These are phyloP conservation scores for Microsporum canis DNA, from an alignment of 2,329 filamentous ascomycete genomes.

Conservation along the genomic window DNA sequence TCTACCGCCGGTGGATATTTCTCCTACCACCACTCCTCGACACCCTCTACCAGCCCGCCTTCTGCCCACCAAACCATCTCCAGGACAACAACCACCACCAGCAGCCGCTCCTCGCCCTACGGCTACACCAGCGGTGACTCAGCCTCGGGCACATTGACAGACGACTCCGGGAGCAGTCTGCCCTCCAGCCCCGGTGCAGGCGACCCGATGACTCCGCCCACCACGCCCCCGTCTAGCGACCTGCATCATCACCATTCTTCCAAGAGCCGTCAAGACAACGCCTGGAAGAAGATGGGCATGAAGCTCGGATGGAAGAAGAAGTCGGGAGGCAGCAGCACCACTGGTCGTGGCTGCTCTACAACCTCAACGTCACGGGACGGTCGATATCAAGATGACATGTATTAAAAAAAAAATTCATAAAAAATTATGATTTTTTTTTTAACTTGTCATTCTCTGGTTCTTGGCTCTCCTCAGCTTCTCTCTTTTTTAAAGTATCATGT, in stretches of 20 bases:
- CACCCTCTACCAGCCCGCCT: constrained; percentile 23
- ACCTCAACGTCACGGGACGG: not conserved
- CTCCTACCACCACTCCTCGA: constrained; percentile 24
- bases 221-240: constrained; percentile 40
- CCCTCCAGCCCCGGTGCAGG: constrained; percentile 32
- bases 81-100: constrained; percentile 17
- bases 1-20: constrained; percentile 11
- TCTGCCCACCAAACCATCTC: constrained; percentile 18
- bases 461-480: not conserved
- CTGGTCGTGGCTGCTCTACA: not conserved
- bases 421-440: not conserved
- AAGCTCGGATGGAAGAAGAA: constrained; percentile 37
- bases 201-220: constrained; percentile 42
- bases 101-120: constrained; percentile 27
- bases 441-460: not conserved
- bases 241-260: constrained; percentile 29
- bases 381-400: not conserved
- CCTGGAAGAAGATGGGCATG: constrained; percentile 44
- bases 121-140: constrained; percentile 31
- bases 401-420: not conserved
- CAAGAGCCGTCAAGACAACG: constrained; percentile 36
- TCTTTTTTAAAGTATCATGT: not conserved
- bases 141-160: constrained; percentile 30
- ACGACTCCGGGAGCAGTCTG: constrained; percentile 36
- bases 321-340: constrained; percentile 6